Conservation (phyloP, 2,329 filamentous ascomycete species). For the Rutstroemia sp. region DNA sequence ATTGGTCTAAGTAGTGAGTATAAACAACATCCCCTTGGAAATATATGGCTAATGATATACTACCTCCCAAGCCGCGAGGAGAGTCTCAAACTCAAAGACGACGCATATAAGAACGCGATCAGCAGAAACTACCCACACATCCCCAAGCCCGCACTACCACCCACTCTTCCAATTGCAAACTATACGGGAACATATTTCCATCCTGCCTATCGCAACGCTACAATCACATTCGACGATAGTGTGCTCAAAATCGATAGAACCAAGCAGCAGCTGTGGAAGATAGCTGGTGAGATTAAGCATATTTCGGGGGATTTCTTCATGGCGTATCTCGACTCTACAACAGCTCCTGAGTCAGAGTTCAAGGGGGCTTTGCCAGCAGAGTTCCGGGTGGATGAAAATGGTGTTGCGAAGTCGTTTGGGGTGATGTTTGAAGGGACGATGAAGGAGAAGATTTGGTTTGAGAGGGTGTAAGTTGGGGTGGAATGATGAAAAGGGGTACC, state of each 20-base stretch:
- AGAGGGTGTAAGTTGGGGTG: constrained; percentile 10
- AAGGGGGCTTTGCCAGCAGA: constrained; percentile 18
- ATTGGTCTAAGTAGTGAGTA: constrained; percentile 32
- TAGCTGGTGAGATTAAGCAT: constrained; percentile 20
- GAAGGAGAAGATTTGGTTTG: constrained; percentile 27
- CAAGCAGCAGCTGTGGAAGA: constrained; percentile 7
- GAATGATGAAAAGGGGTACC: no score
- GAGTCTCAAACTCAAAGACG: not conserved
- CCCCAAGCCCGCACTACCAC: constrained; percentile 31
- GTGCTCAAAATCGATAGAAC: constrained; percentile 4
- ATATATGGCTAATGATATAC: not conserved
- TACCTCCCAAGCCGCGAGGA: not conserved
- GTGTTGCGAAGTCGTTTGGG: constrained; percentile 17
- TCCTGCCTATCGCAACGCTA: constrained; percentile 33
- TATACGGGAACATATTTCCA: constrained; percentile 39
- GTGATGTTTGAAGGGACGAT: constrained; percentile 18
- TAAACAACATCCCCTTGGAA: not conserved
- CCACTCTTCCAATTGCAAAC: constrained; percentile 29
- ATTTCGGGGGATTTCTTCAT: constrained; percentile 27
- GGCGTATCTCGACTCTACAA: constrained; percentile 11
- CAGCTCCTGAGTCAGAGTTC: constrained; percentile 12
- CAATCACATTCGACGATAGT: constrained; percentile 10
- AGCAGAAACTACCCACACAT: constrained; percentile 33
- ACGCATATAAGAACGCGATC: constrained; percentile 28
- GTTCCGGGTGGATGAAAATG: constrained; percentile 21